Conservation (phyloP, 1,139 yeast species). For the Suhomyces guaymorum region DNA sequence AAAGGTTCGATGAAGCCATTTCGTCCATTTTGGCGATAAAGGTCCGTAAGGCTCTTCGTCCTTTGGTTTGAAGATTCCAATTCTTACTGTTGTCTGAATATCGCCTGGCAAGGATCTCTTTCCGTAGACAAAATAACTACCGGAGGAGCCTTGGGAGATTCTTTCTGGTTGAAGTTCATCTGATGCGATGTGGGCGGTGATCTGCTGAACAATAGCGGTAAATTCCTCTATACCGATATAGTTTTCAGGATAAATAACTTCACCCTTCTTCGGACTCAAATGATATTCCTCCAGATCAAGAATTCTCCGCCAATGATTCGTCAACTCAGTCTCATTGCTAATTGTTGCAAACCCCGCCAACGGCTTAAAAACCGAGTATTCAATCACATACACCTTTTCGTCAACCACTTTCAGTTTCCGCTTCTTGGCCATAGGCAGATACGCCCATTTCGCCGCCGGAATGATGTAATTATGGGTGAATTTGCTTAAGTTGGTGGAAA, state of each 20-base stretch:
- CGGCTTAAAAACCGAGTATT: conserved; percentile 54
- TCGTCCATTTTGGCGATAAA: conserved; percentile 75
- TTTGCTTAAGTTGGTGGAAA: conserved; percentile 17
- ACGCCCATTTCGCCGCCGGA: conserved; percentile 29
- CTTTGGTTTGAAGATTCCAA: conserved; percentile 74
- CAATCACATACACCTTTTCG: conserved; percentile 33
- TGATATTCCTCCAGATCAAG: too few relatives aligned
- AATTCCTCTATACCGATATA: conserved; percentile 33
- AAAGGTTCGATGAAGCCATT: conserved; percentile 74
- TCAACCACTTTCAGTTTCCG: conserved; percentile 1
- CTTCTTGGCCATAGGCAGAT: conserved; percentile 15
- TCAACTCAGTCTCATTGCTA: conserved; percentile 19
- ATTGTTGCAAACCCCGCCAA: conserved; percentile 26
- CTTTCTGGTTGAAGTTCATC: conserved; percentile 45
- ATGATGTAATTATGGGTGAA: conserved; percentile 28
- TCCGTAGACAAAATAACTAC: conserved; percentile 60
- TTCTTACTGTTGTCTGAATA: conserved; percentile 19
- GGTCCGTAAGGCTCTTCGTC: conserved; percentile 86
- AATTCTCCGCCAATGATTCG: conserved; percentile 17
- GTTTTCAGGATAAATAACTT: too few relatives aligned
- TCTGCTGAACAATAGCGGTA: conserved; percentile 37
- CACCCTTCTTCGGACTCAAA: too few relatives aligned
- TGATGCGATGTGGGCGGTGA: conserved; percentile 45
- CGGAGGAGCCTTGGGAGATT: conserved; percentile 68
- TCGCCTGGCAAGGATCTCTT: conserved; percentile 14